Percentiles rank a stretch among this genome's conserved stretches.
phyloP scores from a whole-genome alignment of 116 monocot species.

The Dioscorea cayenensis region DNA sequence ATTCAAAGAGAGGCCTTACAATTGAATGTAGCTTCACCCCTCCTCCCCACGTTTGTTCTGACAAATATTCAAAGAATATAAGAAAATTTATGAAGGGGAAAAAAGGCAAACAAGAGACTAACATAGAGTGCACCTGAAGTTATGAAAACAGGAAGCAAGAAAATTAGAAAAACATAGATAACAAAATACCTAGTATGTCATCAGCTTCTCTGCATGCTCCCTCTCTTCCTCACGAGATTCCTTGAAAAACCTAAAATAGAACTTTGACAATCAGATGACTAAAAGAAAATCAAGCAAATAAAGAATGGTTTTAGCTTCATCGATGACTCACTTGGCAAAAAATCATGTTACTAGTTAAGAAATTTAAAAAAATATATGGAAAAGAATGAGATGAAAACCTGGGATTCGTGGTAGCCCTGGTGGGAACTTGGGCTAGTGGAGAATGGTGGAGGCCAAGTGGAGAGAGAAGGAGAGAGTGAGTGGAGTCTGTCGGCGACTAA shows the following conservation, averaged over 20 bases:
- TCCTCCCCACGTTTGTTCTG: conserved; percentile 69
- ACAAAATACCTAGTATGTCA: conserved; percentile 53
- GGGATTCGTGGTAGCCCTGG: too few species aligned
- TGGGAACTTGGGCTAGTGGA: too few species aligned
- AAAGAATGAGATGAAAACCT: too few species aligned
- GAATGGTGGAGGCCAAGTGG: too few species aligned
- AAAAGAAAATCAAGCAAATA: neutral
- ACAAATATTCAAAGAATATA: neutral
- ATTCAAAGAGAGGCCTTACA: conserved; percentile 41
- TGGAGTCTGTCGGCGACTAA: too few species aligned
- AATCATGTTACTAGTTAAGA: too few species aligned
- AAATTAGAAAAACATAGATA: neutral
- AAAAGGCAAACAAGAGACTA: neutral
- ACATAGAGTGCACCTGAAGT: neutral
- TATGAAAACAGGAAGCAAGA: neutral
- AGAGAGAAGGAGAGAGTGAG: too few species aligned
- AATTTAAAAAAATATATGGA: too few species aligned
- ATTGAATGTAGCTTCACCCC: conserved; percentile 66
- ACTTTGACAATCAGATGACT: neutral
- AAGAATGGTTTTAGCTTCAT: neutral
- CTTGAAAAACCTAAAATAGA: conserved; percentile 53
- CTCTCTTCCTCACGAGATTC: conserved; percentile 76
- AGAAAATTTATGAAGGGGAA: neutral
- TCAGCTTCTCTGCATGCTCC: conserved; percentile 65
- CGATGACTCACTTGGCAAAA: conserved; percentile 60